phyloP scores from a whole-genome alignment of 148 eudicot species.

The Vaccinium macrocarpon region DNA sequence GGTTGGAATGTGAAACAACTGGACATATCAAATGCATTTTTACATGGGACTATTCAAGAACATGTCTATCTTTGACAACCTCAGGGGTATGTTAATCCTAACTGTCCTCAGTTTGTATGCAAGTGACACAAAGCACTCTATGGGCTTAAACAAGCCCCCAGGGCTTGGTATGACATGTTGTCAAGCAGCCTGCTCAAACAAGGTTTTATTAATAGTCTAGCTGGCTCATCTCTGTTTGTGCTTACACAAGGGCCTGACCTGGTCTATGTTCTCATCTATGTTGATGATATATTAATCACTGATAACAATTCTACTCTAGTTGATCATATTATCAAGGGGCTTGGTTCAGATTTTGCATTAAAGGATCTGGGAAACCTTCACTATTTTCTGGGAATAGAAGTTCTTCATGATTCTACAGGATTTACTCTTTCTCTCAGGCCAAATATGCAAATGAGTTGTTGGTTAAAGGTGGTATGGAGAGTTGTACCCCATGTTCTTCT shows the following conservation, averaged over 20 bases:
- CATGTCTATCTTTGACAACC: not conserved
- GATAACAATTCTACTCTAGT: not conserved
- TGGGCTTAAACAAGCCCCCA: not conserved
- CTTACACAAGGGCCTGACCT: not conserved
- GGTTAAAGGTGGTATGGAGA: not conserved
- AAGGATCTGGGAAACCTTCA: not conserved
- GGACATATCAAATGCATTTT: not conserved
- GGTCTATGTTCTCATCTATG: not conserved
- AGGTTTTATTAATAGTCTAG: not conserved
- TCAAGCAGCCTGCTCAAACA: not conserved
- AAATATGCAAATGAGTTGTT: not conserved
- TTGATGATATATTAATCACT: not conserved
- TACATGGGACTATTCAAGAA: not conserved
- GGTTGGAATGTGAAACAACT: not conserved
- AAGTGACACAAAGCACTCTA: not conserved
- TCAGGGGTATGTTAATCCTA: not conserved
- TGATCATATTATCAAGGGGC: fast-evolving
- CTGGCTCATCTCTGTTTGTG: not conserved
- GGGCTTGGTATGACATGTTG: not conserved
- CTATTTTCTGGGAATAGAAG: not conserved
- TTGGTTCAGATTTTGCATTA: not conserved
- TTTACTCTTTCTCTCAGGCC: not conserved
- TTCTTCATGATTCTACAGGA: not conserved
- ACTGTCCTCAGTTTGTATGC: not conserved
- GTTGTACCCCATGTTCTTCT: not conserved